These are phyloP conservation scores for Metschnikowia reukaufii DNA, from an alignment of 805 yeast species.

Conservation along the genomic window DNA sequence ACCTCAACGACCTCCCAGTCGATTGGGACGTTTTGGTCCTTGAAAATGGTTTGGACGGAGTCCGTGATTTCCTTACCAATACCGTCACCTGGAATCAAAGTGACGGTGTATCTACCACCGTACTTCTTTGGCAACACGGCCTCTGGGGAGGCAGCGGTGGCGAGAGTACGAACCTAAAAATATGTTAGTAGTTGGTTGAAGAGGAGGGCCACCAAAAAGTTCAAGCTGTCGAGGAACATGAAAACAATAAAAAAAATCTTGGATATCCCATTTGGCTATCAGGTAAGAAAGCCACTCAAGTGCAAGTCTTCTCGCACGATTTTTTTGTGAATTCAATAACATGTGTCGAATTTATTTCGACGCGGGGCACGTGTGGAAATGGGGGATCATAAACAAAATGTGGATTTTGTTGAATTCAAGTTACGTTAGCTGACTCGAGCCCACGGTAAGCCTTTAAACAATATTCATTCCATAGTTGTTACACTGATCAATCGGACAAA, in stretches of 20 bases:
- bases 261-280: no score
- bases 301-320: not conserved
- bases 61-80: slow-evolving; percentile 94
- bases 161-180: slow-evolving; percentile 43
- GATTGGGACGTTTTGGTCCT: slow-evolving; percentile 83
- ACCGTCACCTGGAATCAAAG: slow-evolving; percentile 98
- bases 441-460: no score
- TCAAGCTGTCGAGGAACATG: not conserved
- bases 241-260: no score
- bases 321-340: no score
- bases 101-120: slow-evolving; percentile 93
- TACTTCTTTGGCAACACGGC: slow-evolving; percentile 79
- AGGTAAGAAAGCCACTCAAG: no score
- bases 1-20: slow-evolving; percentile 75
- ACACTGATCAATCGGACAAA: no score
- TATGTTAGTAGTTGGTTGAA: slow-evolving; percentile 26
- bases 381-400: not conserved
- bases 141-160: slow-evolving; percentile 62
- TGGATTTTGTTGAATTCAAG: no score
- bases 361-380: not conserved
- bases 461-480: no score
- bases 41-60: slow-evolving; percentile 87
- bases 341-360: no score
- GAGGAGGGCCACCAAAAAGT: not conserved
- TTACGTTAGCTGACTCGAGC: no score